A percentile compares a stretch with the other conserved stretches of the same genome.
Evolutionary conservation across 1,284 basidiomycete species (phyloP).

Genomic region (Cystobasidium sp.): DNA sequence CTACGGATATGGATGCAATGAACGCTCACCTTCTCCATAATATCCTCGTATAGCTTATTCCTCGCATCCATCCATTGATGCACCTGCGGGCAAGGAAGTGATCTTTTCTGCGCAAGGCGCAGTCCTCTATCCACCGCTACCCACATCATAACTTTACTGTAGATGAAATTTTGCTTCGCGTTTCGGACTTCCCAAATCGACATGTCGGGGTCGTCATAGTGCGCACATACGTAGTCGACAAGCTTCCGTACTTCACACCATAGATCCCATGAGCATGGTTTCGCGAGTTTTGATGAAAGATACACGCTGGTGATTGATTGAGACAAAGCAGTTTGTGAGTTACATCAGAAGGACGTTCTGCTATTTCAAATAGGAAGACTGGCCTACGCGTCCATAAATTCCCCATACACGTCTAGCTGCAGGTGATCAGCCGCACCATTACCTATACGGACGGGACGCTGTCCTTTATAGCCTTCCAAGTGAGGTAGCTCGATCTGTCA

Average conservation of each 20-base stretch:
- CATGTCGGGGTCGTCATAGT: conserved; percentile 51
- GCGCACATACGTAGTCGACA: conserved; percentile 56
- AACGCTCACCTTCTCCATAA: conserved; percentile 61
- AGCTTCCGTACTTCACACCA: conserved; percentile 61
- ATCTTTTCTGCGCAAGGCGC: conserved; percentile 83
- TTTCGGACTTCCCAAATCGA: conserved; percentile 70
- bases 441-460: conserved; percentile 58
- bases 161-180: conserved; percentile 80
- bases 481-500: conserved; percentile 48
- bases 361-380: conserved; percentile 55
- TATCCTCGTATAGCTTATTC: conserved; percentile 77
- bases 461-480: conserved; percentile 63
- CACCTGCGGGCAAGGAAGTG: conserved; percentile 56
- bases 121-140: conserved; percentile 83
- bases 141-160: conserved; percentile 77
- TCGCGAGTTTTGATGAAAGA: conserved; percentile 75
- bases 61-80: conserved; percentile 73
- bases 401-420: conserved; percentile 83
- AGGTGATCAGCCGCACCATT: conserved; percentile 55
- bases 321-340: background rate
- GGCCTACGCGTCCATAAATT: conserved; percentile 69
- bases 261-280: conserved; percentile 57
- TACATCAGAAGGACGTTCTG: background rate
- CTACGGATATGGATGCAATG: background rate
- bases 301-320: conserved; percentile 64